Percentiles rank a stretch among this genome's conserved stretches.
These are phyloP conservation scores for Sphagnum contortum DNA, from an alignment of 225 moss, liverwort and hornwort species.

Conservation along the genomic window DNA sequence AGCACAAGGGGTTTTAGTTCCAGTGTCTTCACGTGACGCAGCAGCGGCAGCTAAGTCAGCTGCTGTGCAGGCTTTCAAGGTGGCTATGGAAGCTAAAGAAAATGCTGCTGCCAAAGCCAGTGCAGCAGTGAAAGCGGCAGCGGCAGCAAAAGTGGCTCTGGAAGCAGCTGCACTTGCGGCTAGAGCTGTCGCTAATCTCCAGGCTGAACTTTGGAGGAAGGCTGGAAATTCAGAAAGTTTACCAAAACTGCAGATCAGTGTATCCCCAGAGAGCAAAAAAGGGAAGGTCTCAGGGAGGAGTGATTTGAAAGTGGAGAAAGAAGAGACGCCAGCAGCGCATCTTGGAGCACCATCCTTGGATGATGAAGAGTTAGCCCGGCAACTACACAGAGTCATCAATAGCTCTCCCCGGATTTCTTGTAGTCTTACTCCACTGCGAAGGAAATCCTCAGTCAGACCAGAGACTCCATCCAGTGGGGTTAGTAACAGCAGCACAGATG, in stretches of 20 bases:
- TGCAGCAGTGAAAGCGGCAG: conserved; percentile 73
- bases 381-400: conserved; percentile 85
- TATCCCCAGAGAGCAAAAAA: conserved; percentile 32
- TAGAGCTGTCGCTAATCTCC: conserved; percentile 46
- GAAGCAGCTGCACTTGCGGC: conserved; percentile 78
- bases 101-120: conserved; percentile 74
- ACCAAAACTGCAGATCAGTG: conserved; percentile 27
- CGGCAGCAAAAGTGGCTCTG: conserved; percentile 71
- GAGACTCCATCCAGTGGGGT: conserved; percentile 46
- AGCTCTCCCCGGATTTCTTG: conserved; percentile 90
- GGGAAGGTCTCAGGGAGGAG: conserved; percentile 25
- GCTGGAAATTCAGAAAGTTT: conserved; percentile 28
- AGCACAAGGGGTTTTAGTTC: conserved; percentile 11
- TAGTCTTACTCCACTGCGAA: conserved; percentile 51
- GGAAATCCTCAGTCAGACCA: conserved; percentile 42
- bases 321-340: conserved; percentile 22
- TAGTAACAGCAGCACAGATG: conserved; percentile 49
- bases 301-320: conserved; percentile 48
- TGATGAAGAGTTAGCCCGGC: conserved; percentile 85
- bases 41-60: conserved; percentile 55
- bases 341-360: conserved; percentile 35
- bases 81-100: conserved; percentile 66
- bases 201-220: conserved; percentile 50
- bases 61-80: conserved; percentile 59
- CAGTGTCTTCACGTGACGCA: conserved; percentile 45